Percentiles rank a stretch among this genome's conserved stretches.
Conservation (phyloP, 352 stramenopile genomes). For the Phytophthora vignae region DNA sequence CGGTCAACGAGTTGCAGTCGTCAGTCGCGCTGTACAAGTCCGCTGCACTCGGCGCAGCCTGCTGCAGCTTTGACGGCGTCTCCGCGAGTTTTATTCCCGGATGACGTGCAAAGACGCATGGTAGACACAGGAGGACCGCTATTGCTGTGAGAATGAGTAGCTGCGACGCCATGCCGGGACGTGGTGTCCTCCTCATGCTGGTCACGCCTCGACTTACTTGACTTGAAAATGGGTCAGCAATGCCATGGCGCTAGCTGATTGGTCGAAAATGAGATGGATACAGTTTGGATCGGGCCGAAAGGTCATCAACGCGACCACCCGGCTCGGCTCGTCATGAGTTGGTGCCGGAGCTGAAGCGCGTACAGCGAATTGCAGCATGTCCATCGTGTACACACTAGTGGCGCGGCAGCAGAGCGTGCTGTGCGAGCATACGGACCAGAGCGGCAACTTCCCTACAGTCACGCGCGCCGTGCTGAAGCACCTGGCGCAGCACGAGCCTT, state of each 20-base stretch:
- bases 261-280: conserved; percentile 31
- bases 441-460: conserved; percentile 80
- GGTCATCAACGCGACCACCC: conserved; percentile 13
- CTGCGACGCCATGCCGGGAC: background rate
- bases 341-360: background rate
- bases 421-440: conserved; percentile 80
- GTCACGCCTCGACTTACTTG: conserved; percentile 1
- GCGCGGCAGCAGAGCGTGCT: conserved; percentile 78
- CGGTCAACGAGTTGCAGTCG: conserved; percentile 71
- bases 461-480: conserved; percentile 80
- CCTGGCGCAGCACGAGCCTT: conserved; percentile 60
- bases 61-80: background rate
- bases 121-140: conserved; percentile 8
- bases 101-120: background rate
- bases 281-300: conserved; percentile 30
- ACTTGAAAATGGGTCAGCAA: background rate
- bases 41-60: background rate
- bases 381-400: conserved; percentile 79
- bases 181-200: conserved; percentile 16
- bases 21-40: background rate
- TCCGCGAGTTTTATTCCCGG: background rate
- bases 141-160: conserved; percentile 14
- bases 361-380: conserved; percentile 47
- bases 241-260: conserved; percentile 20
- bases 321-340: background rate